phyloP scores from a whole-genome alignment of 1,139 yeast species.

The Saccharomyces hybrid region DNA sequence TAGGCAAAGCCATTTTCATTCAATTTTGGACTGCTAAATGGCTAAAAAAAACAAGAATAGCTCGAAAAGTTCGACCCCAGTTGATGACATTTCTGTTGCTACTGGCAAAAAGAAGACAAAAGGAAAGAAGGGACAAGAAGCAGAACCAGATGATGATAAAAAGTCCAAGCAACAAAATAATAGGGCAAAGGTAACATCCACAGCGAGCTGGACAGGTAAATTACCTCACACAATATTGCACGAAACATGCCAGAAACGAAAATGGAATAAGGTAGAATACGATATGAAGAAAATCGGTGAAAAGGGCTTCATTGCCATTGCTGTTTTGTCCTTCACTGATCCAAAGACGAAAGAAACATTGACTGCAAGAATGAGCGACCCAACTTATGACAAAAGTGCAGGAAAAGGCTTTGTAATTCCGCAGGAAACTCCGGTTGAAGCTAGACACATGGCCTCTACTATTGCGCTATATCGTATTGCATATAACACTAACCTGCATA shows the following conservation, averaged over 20 bases:
- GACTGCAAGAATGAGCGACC: constrained; percentile 54
- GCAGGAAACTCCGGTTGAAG: constrained; percentile 77
- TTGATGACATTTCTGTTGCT: background rate
- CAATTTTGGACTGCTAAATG: no score
- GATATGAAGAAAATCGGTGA: constrained; percentile 50
- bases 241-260: constrained; percentile 80
- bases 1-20: no score
- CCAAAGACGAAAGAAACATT: constrained; percentile 73
- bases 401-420: constrained; percentile 41
- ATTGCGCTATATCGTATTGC: constrained; percentile 78
- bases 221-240: constrained; percentile 79
- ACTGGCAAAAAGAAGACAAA: constrained; percentile 4
- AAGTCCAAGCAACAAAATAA: constrained; percentile 22
- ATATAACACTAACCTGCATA: constrained; percentile 71
- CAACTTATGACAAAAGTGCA: constrained; percentile 35
- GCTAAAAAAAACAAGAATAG: constrained; percentile 12
- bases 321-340: constrained; percentile 62
- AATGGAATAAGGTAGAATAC: constrained; percentile 82
- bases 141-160: constrained; percentile 9
- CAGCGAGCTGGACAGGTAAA: constrained; percentile 87
- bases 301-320: constrained; percentile 55
- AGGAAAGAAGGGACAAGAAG: constrained; percentile 3
- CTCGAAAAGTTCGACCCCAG: constrained; percentile 8
- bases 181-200: constrained; percentile 46
- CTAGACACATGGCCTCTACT: constrained; percentile 86